Evolutionary conservation across 768 basidiomycete genomes (phyloP).

Genomic region (Kwoniella mangroviensis): DNA sequence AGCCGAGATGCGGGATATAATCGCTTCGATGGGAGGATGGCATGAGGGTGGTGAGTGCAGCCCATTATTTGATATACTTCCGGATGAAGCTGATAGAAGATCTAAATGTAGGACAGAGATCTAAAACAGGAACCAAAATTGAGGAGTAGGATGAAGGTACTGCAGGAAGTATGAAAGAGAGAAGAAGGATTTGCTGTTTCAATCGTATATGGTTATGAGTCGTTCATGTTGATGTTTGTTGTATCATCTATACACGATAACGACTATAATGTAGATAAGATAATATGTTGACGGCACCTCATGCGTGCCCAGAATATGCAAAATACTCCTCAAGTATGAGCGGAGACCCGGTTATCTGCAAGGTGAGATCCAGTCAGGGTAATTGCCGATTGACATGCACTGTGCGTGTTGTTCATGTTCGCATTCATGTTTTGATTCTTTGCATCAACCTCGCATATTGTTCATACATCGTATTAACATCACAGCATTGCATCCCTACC

Average conservation of each 20-base stretch:
- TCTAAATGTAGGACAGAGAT: background rate
- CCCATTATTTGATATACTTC: no score
- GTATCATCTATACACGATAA: background rate
- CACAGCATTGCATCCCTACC: background rate
- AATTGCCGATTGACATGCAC: background rate
- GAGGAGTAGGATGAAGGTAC: no score
- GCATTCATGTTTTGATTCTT: background rate
- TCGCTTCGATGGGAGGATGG: conserved; percentile 34
- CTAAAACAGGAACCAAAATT: no score
- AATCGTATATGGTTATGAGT: no score
- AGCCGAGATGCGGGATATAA: conserved; percentile 25
- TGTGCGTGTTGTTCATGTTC: no score
- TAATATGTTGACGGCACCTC: background rate
- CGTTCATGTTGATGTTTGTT: background rate
- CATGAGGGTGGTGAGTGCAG: conserved; percentile 33
- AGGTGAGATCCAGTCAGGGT: background rate
- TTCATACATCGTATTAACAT: background rate
- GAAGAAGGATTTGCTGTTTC: no score
- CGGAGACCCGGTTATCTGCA: background rate
- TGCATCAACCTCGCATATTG: background rate
- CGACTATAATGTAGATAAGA: background rate
- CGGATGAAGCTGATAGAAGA: background rate
- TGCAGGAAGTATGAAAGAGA: no score
- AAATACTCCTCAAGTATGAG: background rate
- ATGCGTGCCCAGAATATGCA: background rate